Evolutionary conservation across 129 eudicot species (phyloP).

Genomic region (Chrysanthemum makinoi): DNA sequence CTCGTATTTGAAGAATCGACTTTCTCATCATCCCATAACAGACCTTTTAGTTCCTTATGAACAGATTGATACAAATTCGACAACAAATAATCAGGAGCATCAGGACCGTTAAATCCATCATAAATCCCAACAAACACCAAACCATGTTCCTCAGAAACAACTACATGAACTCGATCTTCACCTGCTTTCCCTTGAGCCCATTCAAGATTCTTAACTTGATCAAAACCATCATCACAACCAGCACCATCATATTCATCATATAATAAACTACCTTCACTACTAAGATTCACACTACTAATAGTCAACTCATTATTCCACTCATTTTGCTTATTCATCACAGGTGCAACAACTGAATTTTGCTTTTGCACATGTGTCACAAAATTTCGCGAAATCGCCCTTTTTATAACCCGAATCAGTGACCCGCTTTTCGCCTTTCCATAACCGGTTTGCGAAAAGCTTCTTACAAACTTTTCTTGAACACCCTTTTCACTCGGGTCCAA

Average conservation of each 20-base stretch:
- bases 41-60: conserved; percentile 67
- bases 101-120: conserved; percentile 96
- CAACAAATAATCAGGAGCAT: conserved; percentile 75
- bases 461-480: conserved; percentile 43
- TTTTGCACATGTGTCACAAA: conserved; percentile 49
- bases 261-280: conserved; percentile 48
- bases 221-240: conserved; percentile 39
- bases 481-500: conserved; percentile 48
- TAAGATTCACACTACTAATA: conserved; percentile 52
- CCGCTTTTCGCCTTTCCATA: conserved; percentile 38
- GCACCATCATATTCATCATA: conserved; percentile 50
- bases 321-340: conserved; percentile 45
- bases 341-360: conserved; percentile 79
- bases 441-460: conserved; percentile 43
- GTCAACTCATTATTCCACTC: conserved; percentile 32
- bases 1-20: conserved; percentile 22
- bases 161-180: conserved; percentile 81
- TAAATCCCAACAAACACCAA: conserved; percentile 95
- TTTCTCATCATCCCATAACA: conserved; percentile 53
- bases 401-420: conserved; percentile 37
- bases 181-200: conserved; percentile 99
- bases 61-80: conserved; percentile 67
- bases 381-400: conserved; percentile 23
- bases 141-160: conserved; percentile 72
- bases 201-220: conserved; percentile 51